Evolutionary conservation across 345 rosid species (phyloP), one percentile per base, ranked within the genome.

Genomic region (Moricandia arvensis): DNA sequence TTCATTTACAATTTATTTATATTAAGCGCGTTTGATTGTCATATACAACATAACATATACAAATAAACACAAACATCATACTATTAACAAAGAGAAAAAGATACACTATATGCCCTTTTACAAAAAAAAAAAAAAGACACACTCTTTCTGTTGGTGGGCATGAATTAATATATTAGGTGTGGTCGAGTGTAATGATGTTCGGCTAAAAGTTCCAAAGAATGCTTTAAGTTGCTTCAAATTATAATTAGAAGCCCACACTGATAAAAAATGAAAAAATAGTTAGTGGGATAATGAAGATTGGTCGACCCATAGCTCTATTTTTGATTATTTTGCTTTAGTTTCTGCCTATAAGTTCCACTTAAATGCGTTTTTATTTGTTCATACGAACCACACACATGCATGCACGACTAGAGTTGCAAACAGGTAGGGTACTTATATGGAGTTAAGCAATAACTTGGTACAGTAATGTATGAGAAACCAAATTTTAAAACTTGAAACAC

Each of bases 201-300:
- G 78, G 78, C 78, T 74, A 66, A 74, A 66, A 58, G 47, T 5
- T 74, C 16, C 21, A 74, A 74, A 57, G n/a, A 65, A 55, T 24
- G 57, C 31, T 74, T 64, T 63, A 13, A 30, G 10, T 41, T 6
- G 47, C 17, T 54, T 64, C 38, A 55, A 26, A 64, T 73, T 61
- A 72, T 55, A 45, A 35, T 38, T 59, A 31, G 9, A 59, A 43
- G 60, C 35, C 17, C 26, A 66, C 69, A 47, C 1, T 59, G 60
- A 47, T 66, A 6, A 68, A 58, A 49, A 66, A 29, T 59, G 43
- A 53, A 53, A 53, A 69, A 59, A 37, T 37, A 34, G 55, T 49
- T 68, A 51, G 45, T 61, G 63, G 53, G 69, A 61, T 75, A 49
- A 34, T 49, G 68, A 66, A 75, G 61, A 67, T 75, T 75, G 73